Evolutionary conservation across 2,329 filamentous ascomycete species (phyloP), one percentile per base, ranked within the genome.

Genomic region (Zymoseptoria pseudotritici): DNA sequence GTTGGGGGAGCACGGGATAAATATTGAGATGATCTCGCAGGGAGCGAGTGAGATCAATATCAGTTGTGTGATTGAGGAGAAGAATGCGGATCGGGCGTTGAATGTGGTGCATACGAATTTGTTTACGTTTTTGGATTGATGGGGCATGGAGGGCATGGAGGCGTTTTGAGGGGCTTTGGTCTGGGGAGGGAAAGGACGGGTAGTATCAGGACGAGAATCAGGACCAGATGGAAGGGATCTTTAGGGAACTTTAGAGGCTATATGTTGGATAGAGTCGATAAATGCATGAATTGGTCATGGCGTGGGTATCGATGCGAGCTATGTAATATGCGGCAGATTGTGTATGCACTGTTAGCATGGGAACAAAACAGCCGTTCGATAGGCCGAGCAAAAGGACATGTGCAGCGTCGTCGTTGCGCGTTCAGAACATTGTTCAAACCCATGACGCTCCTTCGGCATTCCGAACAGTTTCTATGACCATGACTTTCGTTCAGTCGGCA

Each of bases 1-100:
- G 1, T 80, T 99, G 19, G 94, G 94, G 51, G 90, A 97, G 72
- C 89, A 96, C 73, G 89, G 90, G 69, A 87, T 99, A 72, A 99
- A 99, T 74, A 91, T 99, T 68, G 94, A 99, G 78, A 99, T 99
- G 94, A 99, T 99, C 67, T 96, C 91, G 22, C 94, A 99, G 79
- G 94, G 94, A 70, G 94, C 94, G 24, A 97, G 92, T 73, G 94
- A 99, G 79, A 99, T 99, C 77, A 99, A 97, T 75, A 99, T 99
- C 62, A 96, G 91, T 10, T 99, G 94, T 72, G 94, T 99, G 53
- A 96, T 99, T 73, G 91, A 95, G 70, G 90, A 91, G 66, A 82
- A 87, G 66, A 91, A 97, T 72, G 92, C 94, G 21, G 91, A 92
- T 67, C 86, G 94, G 67, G 94, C 94, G 31, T 88, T 99, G 81